Evolutionary conservation across 306 rosid species (phyloP), one percentile per base, ranked within the genome.

Genomic region (Rosa rugosa): DNA sequence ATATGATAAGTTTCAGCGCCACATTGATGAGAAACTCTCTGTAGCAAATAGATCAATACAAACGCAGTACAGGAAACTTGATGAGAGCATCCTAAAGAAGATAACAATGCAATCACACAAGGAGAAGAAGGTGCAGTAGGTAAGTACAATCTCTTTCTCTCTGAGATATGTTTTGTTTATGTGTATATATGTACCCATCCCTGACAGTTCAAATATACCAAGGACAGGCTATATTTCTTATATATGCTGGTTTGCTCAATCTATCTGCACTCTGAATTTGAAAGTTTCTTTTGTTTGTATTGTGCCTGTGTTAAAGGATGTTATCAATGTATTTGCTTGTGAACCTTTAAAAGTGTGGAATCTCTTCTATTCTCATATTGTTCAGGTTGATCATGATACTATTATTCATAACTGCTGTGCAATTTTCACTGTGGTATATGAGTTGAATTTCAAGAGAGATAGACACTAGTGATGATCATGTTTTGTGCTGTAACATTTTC

Each of bases 81-180:
- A 87, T 49, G 88, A 81, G 64, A 85, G 64, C 78, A 65, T 89
- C 71, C 75, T 83, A 81, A 89, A 83, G 91, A 96, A 84, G 87
- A 79, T 96, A 80, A 90, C 96, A 44, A 47, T 86, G 44, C 79
- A 84, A 46, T 71, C 78, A 75, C 89, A 41, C 84, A 96, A 93
- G 86, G 88, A 83, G 82, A 96, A 96, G 93, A 96, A 96, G 96
- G 75, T 85, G 69, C 89, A 91, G 72, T 96, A 96, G 96, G 90
- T 89, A 79, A 65, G 79, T 11, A 57, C 75, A 72, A 72, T 72
- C 63, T 79, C 31, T 86, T 62, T 62, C 56, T n/a, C 18, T 81
- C 11, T 66, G 9, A 13, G 34, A 17, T 47, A 3, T 60, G 31
- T 11, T 53, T 11, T 51, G 12, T 31, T 41, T 14, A 11, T 34